Evolutionary conservation across 768 basidiomycete genomes (phyloP).

Genomic region (Mycena vitilis): DNA sequence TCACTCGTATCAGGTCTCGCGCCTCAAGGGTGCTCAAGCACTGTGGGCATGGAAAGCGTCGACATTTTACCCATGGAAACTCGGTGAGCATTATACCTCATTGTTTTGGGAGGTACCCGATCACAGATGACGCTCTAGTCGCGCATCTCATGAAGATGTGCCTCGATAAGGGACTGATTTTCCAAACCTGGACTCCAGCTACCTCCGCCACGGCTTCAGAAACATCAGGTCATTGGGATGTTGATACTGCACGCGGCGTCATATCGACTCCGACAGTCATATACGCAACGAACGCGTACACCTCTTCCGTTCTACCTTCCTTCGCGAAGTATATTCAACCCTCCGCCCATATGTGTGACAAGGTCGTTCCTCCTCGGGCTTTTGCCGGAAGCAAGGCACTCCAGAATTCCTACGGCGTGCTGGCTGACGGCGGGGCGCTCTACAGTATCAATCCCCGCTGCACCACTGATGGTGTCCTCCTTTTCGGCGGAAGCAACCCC

Average conservation of each 20-base stretch:
- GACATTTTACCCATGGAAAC: slow-evolving; percentile 35
- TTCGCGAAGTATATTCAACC: slow-evolving; percentile 46
- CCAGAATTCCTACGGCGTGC: slow-evolving; percentile 38
- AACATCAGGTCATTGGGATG: slow-evolving; percentile 46
- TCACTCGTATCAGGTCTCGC: slow-evolving; percentile 35
- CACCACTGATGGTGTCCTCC: slow-evolving; percentile 32
- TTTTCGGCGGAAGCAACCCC: slow-evolving; percentile 37
- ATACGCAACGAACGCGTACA: slow-evolving; percentile 68
- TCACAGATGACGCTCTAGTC: neutral
- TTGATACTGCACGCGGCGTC: slow-evolving; percentile 56
- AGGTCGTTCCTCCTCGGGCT: slow-evolving; percentile 36
- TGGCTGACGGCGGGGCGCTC: slow-evolving; percentile 22
- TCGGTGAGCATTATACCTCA: slow-evolving; percentile 4
- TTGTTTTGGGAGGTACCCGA: no score
- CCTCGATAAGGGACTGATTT: slow-evolving; percentile 45
- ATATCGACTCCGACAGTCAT: slow-evolving; percentile 56
- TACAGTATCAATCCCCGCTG: slow-evolving; percentile 37
- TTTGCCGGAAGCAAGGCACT: slow-evolving; percentile 32
- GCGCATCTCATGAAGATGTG: slow-evolving; percentile 25
- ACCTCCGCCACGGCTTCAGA: slow-evolving; percentile 45
- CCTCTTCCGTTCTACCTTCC: slow-evolving; percentile 57
- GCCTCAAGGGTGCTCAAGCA: slow-evolving; percentile 48
- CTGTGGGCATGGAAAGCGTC: slow-evolving; percentile 44
- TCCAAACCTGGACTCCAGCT: slow-evolving; percentile 60
- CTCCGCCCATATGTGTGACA: slow-evolving; percentile 37